These are phyloP conservation scores for Fusarium virguliforme DNA, from an alignment of 2,329 filamentous ascomycete genomes.

Conservation along the genomic window DNA sequence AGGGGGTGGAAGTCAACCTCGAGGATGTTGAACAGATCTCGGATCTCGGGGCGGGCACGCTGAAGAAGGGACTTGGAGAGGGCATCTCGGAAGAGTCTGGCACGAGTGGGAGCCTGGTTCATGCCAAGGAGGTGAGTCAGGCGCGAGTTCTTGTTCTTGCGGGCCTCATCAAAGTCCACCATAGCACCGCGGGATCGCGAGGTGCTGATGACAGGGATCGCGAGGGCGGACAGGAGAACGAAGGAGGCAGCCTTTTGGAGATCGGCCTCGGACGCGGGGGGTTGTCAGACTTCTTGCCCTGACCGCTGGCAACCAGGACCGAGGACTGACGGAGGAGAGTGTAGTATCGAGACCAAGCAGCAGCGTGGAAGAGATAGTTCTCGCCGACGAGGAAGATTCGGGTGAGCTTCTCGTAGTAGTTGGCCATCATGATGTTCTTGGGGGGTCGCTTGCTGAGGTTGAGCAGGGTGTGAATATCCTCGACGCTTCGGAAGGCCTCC, in stretches of 20 bases:
- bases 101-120: conserved; percentile 88
- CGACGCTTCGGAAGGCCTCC: conserved; percentile 98
- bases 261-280: conserved; percentile 91
- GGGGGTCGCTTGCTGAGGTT: conserved; percentile 98
- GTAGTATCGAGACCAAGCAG: conserved; percentile 97
- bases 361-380: conserved; percentile 99
- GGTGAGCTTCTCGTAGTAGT: conserved; percentile 99
- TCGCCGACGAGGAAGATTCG: conserved; percentile 99
- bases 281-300: conserved; percentile 94
- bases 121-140: conserved; percentile 97
- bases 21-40: conserved; percentile 97
- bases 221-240: conserved; percentile 92
- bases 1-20: conserved; percentile 99
- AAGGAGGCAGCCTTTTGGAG: conserved; percentile 96
- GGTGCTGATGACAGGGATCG: conserved; percentile 99
- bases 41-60: conserved; percentile 93
- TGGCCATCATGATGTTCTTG: conserved; percentile 99
- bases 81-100: conserved; percentile 94
- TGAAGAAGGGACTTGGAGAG: conserved; percentile 95
- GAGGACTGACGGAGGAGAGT: conserved; percentile 94
- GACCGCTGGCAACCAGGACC: conserved; percentile 84
- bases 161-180: conserved; percentile 95
- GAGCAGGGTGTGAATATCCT: conserved; percentile 97
- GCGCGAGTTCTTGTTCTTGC: conserved; percentile 99
- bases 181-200: conserved; percentile 95